phyloP scores from a whole-genome alignment of 148 eudicot genomes.

The Silene uniflora region DNA sequence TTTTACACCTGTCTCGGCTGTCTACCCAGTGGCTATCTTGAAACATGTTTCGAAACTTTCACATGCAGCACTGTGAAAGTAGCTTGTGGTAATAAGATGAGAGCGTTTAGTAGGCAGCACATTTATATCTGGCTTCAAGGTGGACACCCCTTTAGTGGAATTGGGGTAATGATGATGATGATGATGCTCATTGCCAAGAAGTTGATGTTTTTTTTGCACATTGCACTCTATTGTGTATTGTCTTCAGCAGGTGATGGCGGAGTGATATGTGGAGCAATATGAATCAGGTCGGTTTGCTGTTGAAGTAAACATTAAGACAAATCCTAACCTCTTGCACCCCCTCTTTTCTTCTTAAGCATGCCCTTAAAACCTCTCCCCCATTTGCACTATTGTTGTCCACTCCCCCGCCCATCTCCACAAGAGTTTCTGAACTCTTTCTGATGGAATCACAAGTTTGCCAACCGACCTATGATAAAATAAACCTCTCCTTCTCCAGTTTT shows the following conservation, averaged over 20 bases:
- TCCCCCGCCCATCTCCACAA: neutral
- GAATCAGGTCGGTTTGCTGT: neutral
- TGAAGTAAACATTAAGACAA: neutral
- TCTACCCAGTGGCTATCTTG: too few species aligned
- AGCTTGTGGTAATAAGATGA: neutral
- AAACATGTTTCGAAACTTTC: neutral
- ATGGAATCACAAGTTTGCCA: neutral
- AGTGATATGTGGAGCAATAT: neutral
- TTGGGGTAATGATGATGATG: neutral
- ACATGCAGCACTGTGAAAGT: neutral
- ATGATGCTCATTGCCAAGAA: neutral
- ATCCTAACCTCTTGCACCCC: neutral
- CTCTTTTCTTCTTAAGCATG: neutral
- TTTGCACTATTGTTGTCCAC: neutral
- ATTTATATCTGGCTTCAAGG: neutral
- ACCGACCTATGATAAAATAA: neutral
- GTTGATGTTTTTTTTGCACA: neutral
- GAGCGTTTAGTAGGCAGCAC: neutral
- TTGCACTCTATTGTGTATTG: neutral
- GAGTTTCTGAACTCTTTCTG: neutral
- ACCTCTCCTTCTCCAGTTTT: neutral
- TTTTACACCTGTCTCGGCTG: neutral
- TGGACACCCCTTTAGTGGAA: neutral
- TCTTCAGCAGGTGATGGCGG: neutral
- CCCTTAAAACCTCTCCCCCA: neutral